Evolutionary conservation across 805 yeast species (phyloP), one percentile per base, ranked within the genome.

Genomic region (Cyberlindnera mississippiensis): DNA sequence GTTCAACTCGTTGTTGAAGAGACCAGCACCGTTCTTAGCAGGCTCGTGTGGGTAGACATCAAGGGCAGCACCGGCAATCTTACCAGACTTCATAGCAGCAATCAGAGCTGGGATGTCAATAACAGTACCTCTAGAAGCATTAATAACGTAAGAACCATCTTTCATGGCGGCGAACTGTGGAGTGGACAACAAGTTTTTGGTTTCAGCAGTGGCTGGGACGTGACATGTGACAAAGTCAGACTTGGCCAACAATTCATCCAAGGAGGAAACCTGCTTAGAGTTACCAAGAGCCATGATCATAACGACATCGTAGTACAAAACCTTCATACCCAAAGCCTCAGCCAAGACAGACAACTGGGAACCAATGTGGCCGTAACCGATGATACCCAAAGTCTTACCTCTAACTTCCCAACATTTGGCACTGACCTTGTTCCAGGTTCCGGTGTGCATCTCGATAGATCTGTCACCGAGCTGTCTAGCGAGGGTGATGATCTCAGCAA

Each of bases 281-380:
- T 88, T 91, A 72, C 99, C 99, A 63, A 93, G 73, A 20, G 96
- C 75, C 99, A 93, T 93, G 64, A 93, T 88, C 77, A 90, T 89
- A 41, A 76, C 61, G 31, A 87, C 85, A 66, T 93, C 99, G 66
- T 89, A 88, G 73, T 91, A 93, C 48, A 91, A 70, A 40, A 93
- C 97, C 55, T 85, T 85, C 96, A 93, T 83, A 69, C 99, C 99
- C 81, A 93, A 80, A 34, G 97, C 79, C 74, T 93, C 99, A 38
- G 99, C 98, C 56, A 93, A 72, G 10, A 93, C 99, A 8, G 96
- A 85, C 63, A 93, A 80, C 71, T 93, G 99, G 37, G 98, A 72
- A 57, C 99, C 99, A 70, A 93, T 93, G 67, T 93, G 99, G 57
- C 99, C 99, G 61, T 93, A 93, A 55, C 99, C 99, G 30, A 93